Evolutionary conservation across 164 flowering plant genomes (phyloP), one percentile per base, ranked within the genome.

Genomic region (Pachysandra terminalis): DNA sequence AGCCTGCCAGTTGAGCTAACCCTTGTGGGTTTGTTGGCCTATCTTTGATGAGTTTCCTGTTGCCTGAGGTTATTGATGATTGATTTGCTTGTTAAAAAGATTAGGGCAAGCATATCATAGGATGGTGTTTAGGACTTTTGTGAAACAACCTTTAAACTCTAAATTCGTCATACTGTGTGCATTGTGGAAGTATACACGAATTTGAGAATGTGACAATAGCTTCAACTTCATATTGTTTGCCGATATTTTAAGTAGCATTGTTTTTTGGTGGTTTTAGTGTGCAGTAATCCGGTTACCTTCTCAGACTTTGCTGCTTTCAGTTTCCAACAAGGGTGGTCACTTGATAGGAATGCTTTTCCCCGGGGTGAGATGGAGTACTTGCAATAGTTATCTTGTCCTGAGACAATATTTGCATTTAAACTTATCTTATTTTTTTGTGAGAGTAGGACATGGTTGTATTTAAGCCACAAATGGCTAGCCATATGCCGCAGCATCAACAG

Each of bases 311-410:
- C 82, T 95, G 73, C 91, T 95, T 59, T 95, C 97, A 32, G 97
- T 92, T 66, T 90, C 97, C 55, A 96, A 95, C 78, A 95, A 92
- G 78, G 94, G 97, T 37, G 85, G 92, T 78, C 96, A 97, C 67
- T 80, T 95, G 82, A 95, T 95, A 56, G 99, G 99, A 74, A 95
- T 92, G 97, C 97, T 95, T 77, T 95, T 95, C 59, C 97, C 97
- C 53, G 99, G 97, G 91, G 98, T 95, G 73, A 87, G 82, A 67
- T 63, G 59, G 7, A 21, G 21, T 24, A 61, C 56, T 55, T 24
- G n/a, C 45, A 27, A 3, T n/a, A 14, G 15, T n/a, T 45, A 45
- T 17, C 19, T 32, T 1, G n/a, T 32, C 66, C 27, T 32, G 37
- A 32, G 37, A 41, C 24, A 45, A 22, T 15, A 15, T n/a, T 17